Evolutionary conservation across 2,329 filamentous ascomycete genomes (phyloP), one percentile per base, ranked within the genome.

Genomic region (Penicillium frequentans): DNA sequence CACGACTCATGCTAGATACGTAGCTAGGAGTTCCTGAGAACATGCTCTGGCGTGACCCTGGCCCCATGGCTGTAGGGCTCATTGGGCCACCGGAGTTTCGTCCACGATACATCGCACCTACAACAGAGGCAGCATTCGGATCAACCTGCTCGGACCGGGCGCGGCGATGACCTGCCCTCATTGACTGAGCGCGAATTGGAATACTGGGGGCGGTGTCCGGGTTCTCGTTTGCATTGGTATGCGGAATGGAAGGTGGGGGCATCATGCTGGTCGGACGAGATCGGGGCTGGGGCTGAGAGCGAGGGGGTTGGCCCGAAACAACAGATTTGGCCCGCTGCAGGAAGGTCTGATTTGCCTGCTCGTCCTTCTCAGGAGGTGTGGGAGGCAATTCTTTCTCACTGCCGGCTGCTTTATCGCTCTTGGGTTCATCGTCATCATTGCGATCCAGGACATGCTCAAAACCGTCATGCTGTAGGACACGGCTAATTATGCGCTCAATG

Each of bases 401-500:
- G 39, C 57, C 53, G 27, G 55, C 72, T 35, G 66, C 55, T 49
- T 70, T 70, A 19, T 71, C 65, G 33, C 65, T 23, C 37, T 54
- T 57, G 19, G 55, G 56, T 14, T 73, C 68, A 26, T 80, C 78
- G 26, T 79, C 77, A 66, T 86, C 86, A 9, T 89, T 90, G 73
- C 91, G 90, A 72, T 96, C 91, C 42, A 97, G 82, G 59, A 98
- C 96, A 60, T 91, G 87, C 77, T 99, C 93, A 65, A 96, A 98
- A 65, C 96, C 93, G 69, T 96, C 90, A 76, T 97, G 90, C 71
- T 96, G 90, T 60, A 99, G 84, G 45, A 99, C 85, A 55, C 95
- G 90, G 74, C 95, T 95, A 73, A 99, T 96, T 74, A 99, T 98
- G 79, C 95, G 96, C 84, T 98, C 96, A 81, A 99, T 97, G 79